Base-by-base conservation (phyloP, 352 stramenopile genomes). In the Phytophthora fragariaefolia region DNA sequence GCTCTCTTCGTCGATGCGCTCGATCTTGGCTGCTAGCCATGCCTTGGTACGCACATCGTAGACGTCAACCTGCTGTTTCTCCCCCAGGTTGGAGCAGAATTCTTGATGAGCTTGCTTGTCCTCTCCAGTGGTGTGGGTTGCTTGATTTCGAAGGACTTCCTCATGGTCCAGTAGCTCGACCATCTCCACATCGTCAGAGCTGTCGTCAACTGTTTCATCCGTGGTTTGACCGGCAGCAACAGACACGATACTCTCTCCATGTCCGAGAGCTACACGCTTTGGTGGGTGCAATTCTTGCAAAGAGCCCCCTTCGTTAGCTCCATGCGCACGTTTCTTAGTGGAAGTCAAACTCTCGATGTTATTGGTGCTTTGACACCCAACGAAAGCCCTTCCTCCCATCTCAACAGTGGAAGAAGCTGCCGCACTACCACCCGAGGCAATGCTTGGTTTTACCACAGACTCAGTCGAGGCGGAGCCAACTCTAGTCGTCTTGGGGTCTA, bases 1-100 rank as follows among this genome's bases (percentile, higher is more conserved):
- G 12, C 55, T 58, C 2, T 62, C 57, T 2, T 75, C 75, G 47
- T 74, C 46, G 10, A 78, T 40, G 4, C 30, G 36, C 15, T 85
- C 74, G 38, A 92, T 76, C 58, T 85, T 89, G 26, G 83, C 83
- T 3, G 85, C 64, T 48, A 92, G 63, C 85, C 85, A 93, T 45
- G 63, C 54, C 32, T 85, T 77, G 18, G 69, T 83, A 30, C 67
- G 42, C 45, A 79, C 60, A 50, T 83, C 85, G 49, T 70, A 90
- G 17, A 92, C 79, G 51, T 93, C 85, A 17, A 91, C 77, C 8
- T 85, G 74, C 28, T 82, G 63, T 9, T 79, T 77, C 13, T 40
- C 52, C 18, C 58, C 30, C 23, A 92, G 26, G 20, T 68, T 58
- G 9, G 17, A 8, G 40, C 56, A 80, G 36, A 88, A 88, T 3